Base-by-base conservation (phyloP, 225 moss, liverwort and hornwort genomes). In the Rhytidiadelphus loreus region DNA sequence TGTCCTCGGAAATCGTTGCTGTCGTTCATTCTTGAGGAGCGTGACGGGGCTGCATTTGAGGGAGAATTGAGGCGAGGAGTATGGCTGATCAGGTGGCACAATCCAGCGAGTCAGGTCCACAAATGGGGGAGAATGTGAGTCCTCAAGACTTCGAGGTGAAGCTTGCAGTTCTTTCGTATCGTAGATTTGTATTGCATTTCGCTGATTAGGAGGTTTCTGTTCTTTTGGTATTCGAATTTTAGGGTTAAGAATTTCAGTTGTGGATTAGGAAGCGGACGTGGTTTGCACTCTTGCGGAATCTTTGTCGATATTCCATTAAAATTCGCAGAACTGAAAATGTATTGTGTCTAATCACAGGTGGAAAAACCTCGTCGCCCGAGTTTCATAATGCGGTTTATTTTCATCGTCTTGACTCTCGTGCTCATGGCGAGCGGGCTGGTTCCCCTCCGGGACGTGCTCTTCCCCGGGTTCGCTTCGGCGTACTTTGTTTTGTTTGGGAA, bases 401-500 rank as follows among this genome's bases (percentile, higher is more conserved):
- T 91, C 69, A 58, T 87, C 46, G 50, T 88, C n/a, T 41, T 94
- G 72, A 61, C 84, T 78, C 29, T 93, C 23, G 84, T 88, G 57
- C 93, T 90, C 85, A 13, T 84, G 48, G 82, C 83, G 22, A 87
- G 86, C 78, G 91, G 91, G 56, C 55, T 93, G 62, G 88, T 94
- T 44, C 83, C 94, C 4, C 41, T 90, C 29, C 77, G 81, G 58
- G 95, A 96, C 15, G 16, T 94, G 55, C 83, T 89, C 13, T 95
- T 93, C 73, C 81, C 80, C 7, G 71, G 39, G 29, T 87, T 94
- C 32, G 87, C 92, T 57, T 91, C 94, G 20, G 82, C 79, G 9
- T 95, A 96, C 89, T 93, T 95, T 23, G 33, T 81, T 19, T 73
- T 87, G 17, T 89, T 94, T 59, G 89, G 52, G 37, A 94, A 84